Evolutionary conservation across 768 basidiomycete species (phyloP).

Genomic region (Boletus bicolor): DNA sequence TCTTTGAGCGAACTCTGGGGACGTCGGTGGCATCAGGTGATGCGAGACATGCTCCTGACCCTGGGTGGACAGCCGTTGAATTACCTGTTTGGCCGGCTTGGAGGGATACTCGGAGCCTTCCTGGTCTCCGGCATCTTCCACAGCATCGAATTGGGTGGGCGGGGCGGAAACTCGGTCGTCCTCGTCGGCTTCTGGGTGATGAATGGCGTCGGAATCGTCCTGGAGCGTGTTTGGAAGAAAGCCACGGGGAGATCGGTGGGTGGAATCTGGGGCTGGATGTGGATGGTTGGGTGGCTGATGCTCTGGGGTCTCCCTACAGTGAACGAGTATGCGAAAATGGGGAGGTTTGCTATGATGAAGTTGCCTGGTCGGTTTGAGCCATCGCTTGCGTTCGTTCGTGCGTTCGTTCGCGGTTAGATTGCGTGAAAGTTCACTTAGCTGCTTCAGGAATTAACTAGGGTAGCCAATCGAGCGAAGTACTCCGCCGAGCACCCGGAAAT

Average conservation of each 20-base stretch:
- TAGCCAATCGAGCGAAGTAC: too few species aligned
- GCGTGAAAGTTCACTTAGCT: background rate
- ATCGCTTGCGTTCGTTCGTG: slow-evolving; percentile 28
- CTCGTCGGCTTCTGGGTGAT: slow-evolving; percentile 53
- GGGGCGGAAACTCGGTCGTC: slow-evolving; percentile 40
- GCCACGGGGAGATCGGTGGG: slow-evolving; percentile 41
- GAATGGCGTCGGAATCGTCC: slow-evolving; percentile 50
- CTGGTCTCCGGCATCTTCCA: slow-evolving; percentile 58
- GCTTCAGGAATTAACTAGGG: too few species aligned
- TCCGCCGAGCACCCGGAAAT: too few species aligned
- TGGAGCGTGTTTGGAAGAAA: slow-evolving; percentile 47
- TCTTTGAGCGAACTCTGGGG: slow-evolving; percentile 65
- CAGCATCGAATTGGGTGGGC: slow-evolving; percentile 49
- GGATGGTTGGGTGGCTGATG: slow-evolving; percentile 49
- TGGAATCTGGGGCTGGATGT: slow-evolving; percentile 47
- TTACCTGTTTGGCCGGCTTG: slow-evolving; percentile 45
- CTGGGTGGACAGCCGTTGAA: slow-evolving; percentile 46
- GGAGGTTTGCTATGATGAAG: slow-evolving; percentile 10
- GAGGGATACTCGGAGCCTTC: slow-evolving; percentile 56
- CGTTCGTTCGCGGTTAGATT: background rate
- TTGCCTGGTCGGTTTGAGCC: slow-evolving; percentile 17
- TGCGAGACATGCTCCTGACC: slow-evolving; percentile 53
- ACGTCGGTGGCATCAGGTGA: slow-evolving; percentile 62
- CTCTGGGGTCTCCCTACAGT: slow-evolving; percentile 46
- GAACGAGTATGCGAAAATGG: slow-evolving; percentile 32